A percentile compares a stretch with the other conserved stretches of the same genome.
These are phyloP conservation scores for Boletus insuetus DNA, from an alignment of 768 basidiomycete species.

Conservation along the genomic window DNA sequence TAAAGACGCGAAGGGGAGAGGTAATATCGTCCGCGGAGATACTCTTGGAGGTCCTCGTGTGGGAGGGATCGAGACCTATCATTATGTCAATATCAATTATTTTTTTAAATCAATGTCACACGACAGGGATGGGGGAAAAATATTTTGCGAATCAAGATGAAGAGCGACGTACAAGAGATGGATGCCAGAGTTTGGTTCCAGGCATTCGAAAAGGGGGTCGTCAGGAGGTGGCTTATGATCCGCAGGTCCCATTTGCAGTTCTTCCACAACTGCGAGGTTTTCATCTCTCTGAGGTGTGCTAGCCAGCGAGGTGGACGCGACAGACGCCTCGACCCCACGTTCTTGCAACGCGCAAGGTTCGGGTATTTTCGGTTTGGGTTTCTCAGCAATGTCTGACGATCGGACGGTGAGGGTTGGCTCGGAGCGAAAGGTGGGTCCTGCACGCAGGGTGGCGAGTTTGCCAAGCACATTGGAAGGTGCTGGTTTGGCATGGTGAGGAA, in stretches of 20 bases:
- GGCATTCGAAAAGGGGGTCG: slow-evolving; percentile 70
- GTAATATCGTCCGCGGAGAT: slow-evolving; percentile 81
- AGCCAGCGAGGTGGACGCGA: slow-evolving; percentile 2
- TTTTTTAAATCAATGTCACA: neutral
- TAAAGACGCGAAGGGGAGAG: slow-evolving; percentile 88
- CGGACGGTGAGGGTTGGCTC: slow-evolving; percentile 27
- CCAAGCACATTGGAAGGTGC: slow-evolving; percentile 52
- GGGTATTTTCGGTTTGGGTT: slow-evolving; percentile 11
- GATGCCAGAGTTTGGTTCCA: slow-evolving; percentile 93
- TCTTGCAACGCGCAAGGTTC: slow-evolving; percentile 8
- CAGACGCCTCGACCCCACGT: slow-evolving; percentile 1
- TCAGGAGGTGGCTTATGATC: slow-evolving; percentile 69
- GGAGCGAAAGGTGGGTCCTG: slow-evolving; percentile 17
- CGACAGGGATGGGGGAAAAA: neutral
- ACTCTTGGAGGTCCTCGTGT: slow-evolving; percentile 76
- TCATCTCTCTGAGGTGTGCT: slow-evolving; percentile 48
- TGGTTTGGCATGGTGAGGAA: slow-evolving; percentile 28
- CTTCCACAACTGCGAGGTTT: slow-evolving; percentile 67
- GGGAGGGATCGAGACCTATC: slow-evolving; percentile 69
- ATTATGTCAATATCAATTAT: slow-evolving; percentile 10
- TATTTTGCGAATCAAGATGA: neutral
- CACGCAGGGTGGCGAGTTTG: slow-evolving; percentile 44
- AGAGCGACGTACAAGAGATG: slow-evolving; percentile 62
- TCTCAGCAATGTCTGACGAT: slow-evolving; percentile 26
- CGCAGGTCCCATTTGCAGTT: slow-evolving; percentile 72